Conservation (phyloP, 768 basidiomycete genomes). For the Asterophora lycoperdoides region DNA sequence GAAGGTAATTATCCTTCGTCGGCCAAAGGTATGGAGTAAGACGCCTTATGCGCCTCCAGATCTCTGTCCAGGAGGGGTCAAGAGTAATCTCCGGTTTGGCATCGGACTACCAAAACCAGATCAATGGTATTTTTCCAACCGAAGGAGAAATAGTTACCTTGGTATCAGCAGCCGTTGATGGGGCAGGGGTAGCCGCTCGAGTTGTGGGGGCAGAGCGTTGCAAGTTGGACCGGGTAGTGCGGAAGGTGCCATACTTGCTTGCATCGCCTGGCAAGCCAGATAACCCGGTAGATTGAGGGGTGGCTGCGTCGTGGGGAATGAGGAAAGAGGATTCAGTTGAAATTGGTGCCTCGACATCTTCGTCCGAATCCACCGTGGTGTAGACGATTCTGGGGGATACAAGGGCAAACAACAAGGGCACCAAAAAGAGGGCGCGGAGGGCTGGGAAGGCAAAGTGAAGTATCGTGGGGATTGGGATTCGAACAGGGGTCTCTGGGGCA, state of each 20-base stretch:
- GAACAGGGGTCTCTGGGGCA: constrained; percentile 29
- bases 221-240: constrained; percentile 41
- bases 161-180: constrained; percentile 33
- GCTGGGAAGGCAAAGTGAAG: constrained; percentile 50
- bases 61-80: constrained; percentile 70
- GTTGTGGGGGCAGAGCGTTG: constrained; percentile 53
- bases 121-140: not conserved
- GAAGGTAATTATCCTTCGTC: constrained; percentile 56
- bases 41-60: constrained; percentile 58
- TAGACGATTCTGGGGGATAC: constrained; percentile 64
- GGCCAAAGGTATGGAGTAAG: constrained; percentile 87
- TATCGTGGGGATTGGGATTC: constrained; percentile 25
- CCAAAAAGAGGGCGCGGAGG: constrained; percentile 60
- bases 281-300: constrained; percentile 40
- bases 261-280: constrained; percentile 35
- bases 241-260: constrained; percentile 78
- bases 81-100: constrained; percentile 48
- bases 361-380: constrained; percentile 42
- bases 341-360: constrained; percentile 34
- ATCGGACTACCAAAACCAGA: constrained; percentile 28
- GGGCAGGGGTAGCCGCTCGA: constrained; percentile 46
- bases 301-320: constrained; percentile 43
- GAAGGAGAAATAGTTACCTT: constrained; percentile 29
- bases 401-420: constrained; percentile 58
- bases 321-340: constrained; percentile 52